phyloP scores from a whole-genome alignment of 208 protist genomes.

The Acanthamoeba lenticulata region DNA sequence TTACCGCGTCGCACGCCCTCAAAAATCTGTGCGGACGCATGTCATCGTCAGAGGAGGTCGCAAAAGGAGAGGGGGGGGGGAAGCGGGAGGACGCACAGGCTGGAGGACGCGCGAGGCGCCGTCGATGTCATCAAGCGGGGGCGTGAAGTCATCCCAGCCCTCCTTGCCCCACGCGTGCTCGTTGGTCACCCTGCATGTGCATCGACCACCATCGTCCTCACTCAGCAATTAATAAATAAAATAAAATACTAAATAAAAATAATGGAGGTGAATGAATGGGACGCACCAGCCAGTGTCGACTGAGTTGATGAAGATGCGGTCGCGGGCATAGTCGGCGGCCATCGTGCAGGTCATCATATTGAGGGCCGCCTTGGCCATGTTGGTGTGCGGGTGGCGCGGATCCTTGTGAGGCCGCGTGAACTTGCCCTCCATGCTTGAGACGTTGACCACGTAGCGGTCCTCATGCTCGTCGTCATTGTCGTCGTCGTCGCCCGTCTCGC shows the following conservation, averaged over 20 bases:
- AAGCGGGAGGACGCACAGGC: conserved; percentile 84
- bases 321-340: conserved; percentile 90
- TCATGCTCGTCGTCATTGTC: too few relatives aligned
- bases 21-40: neutral
- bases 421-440: conserved; percentile 97
- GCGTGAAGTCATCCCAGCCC: conserved; percentile 84
- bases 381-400: conserved; percentile 95
- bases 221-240: neutral
- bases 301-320: conserved; percentile 96
- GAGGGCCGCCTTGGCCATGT: conserved; percentile 98
- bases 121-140: conserved; percentile 95
- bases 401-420: conserved; percentile 86
- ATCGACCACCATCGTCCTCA: neutral
- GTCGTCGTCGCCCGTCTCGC: too few relatives aligned
- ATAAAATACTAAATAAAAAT: too few relatives aligned
- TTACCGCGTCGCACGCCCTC: neutral
- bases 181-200: conserved; percentile 91
- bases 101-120: conserved; percentile 95
- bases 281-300: conserved; percentile 98
- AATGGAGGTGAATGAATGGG: conserved; percentile 16
- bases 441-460: conserved; percentile 94
- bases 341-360: conserved; percentile 98
- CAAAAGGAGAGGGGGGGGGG: neutral
- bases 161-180: conserved; percentile 86
- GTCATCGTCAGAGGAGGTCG: neutral